Evolutionary conservation across 225 moss, liverwort and hornwort genomes (phyloP), one percentile per base, ranked within the genome.

Genomic region (Antitrichia curtipendula): DNA sequence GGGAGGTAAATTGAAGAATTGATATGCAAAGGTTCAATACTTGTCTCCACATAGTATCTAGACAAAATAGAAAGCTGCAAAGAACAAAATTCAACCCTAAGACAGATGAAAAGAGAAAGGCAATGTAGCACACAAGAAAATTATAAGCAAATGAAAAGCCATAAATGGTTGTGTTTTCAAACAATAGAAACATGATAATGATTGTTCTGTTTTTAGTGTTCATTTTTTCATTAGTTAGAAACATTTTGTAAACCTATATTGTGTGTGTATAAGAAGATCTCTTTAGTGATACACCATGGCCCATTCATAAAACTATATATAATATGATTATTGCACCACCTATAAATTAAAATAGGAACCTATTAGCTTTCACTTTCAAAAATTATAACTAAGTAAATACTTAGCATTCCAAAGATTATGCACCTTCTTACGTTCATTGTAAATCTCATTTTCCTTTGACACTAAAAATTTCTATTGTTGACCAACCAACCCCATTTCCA

Each of bases 11-110:
- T 4, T 40, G 1, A 38, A 38, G 23, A 23, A 69, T 40, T 23
- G 4, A 38, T 68, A 38, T 13, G 23, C 1, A 25, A 0, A 41
- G 8, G 5, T 15, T 14, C 25, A 41, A 25, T 25, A 41, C 15
- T 41, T 70, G 9, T 70, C 16, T 13, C 0, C 0, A 0, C 1
- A 22, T 68, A 2, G 4, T 68, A 4, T 23, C 7, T 0, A 38
- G 0, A 4, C 22, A 68, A 22, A 68, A 38, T 68, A 8, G 8
- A 8, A 38, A 38, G 38, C 0, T n/a, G 3, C 0, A 21, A 0
- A 12, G 13, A 7, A 38, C 8, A 40, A 40, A 70, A 41, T 70
- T 70, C 8, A 69, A 0, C 25, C 8, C 8, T 8, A 15, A 41
- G 15, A 25, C 41, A 25, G 5, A 70, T 41, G 25, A 25, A 41